phyloP scores from a whole-genome alignment of 441 rosid genomes.

The Erodium trifolium region DNA sequence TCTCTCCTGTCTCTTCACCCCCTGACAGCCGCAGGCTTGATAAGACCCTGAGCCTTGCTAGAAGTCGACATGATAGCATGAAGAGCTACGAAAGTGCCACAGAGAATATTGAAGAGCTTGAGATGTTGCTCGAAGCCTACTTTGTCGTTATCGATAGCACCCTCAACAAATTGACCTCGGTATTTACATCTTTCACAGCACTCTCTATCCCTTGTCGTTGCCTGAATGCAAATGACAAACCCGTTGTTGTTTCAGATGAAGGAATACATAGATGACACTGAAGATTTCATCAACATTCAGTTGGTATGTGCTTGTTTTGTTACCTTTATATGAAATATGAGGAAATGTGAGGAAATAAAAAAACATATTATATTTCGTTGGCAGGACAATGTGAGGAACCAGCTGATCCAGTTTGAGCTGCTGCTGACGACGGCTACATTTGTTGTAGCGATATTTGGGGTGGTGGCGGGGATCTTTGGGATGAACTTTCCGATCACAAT shows the following conservation, averaged over 20 bases:
- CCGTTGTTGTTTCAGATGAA: constrained; percentile 50
- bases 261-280: constrained; percentile 32
- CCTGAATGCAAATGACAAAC: not conserved
- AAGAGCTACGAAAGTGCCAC: constrained; percentile 67
- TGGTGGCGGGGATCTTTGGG: constrained; percentile 93
- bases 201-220: constrained; percentile 2
- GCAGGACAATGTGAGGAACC: constrained; percentile 94
- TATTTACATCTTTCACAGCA: constrained; percentile 9
- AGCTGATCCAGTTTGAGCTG: constrained; percentile 91
- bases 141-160: constrained; percentile 94
- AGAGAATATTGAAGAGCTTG: constrained; percentile 83
- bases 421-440: constrained; percentile 88
- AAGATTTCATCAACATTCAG: constrained; percentile 94
- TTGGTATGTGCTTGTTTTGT: constrained; percentile 40
- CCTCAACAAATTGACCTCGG: constrained; percentile 89
- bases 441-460: constrained; percentile 92
- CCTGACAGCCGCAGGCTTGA: constrained; percentile 73
- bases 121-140: constrained; percentile 98
- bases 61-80: constrained; percentile 89
- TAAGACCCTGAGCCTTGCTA: constrained; percentile 74
- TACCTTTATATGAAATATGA: not conserved
- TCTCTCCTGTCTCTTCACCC: constrained; percentile 87
- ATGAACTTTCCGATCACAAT: constrained; percentile 71
- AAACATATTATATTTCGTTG: constrained; percentile 5
- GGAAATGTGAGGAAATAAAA: no score